These are phyloP conservation scores for Cryptococcus hybrid DNA, from an alignment of 1,284 basidiomycete species.

Conservation along the genomic window DNA sequence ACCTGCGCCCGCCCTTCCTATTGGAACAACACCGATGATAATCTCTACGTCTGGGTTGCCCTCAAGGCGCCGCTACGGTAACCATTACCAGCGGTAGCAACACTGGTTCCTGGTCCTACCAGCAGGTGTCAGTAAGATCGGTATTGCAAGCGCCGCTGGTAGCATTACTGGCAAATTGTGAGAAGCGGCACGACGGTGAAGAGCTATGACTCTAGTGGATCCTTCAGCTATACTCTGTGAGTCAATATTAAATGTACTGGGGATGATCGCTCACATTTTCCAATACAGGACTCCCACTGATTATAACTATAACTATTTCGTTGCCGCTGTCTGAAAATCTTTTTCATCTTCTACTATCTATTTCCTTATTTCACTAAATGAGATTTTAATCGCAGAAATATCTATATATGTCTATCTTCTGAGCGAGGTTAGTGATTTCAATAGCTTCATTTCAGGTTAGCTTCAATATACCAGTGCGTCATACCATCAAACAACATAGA, in stretches of 20 bases:
- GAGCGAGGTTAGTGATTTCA: no score
- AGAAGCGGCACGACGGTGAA: conserved; percentile 32
- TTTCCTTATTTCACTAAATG: no score
- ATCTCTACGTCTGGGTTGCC: conserved; percentile 63
- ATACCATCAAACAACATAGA: no score
- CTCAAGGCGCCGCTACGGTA: conserved; percentile 59
- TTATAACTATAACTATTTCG: conserved; percentile 50
- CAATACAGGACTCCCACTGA: conserved; percentile 23
- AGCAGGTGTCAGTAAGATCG: conserved; percentile 42
- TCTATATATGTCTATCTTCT: no score
- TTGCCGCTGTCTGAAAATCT: conserved; percentile 16
- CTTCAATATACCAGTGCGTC: no score
- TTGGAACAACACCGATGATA: conserved; percentile 52
- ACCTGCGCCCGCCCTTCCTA: conserved; percentile 31
- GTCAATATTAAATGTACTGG: neutral
- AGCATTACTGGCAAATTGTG: conserved; percentile 32
- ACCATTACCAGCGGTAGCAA: conserved; percentile 50
- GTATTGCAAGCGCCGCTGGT: conserved; percentile 30
- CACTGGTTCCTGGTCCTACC: conserved; percentile 23
- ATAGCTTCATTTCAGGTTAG: no score
- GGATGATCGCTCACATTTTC: neutral
- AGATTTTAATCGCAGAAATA: no score
- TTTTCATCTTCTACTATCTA: no score
- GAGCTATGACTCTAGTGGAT: conserved; percentile 25
- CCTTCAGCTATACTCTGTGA: conserved; percentile 34